Evolutionary conservation across 352 stramenopile genomes (phyloP).

Genomic region (Phytophthora sp.): DNA sequence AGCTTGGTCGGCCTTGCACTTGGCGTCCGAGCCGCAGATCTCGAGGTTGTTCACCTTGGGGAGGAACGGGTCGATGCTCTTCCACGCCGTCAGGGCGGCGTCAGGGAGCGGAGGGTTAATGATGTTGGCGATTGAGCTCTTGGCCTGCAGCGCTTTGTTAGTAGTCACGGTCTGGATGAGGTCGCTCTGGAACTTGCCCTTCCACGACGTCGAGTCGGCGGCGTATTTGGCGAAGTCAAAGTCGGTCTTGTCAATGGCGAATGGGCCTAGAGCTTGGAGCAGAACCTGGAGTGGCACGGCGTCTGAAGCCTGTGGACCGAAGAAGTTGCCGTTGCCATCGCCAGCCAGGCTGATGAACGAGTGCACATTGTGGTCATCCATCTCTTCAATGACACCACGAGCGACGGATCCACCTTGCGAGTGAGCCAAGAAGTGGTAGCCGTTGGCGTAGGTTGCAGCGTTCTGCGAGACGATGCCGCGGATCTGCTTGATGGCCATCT

Average conservation of each 20-base stretch:
- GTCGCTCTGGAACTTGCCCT: conserved; percentile 53
- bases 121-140: conserved; percentile 48
- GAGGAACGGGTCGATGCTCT: conserved; percentile 43
- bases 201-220: conserved; percentile 29
- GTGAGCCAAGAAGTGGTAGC: conserved; percentile 62
- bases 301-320: conserved; percentile 51
- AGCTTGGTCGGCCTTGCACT: conserved; percentile 29
- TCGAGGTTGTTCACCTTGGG: conserved; percentile 50
- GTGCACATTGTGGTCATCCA: conserved; percentile 63
- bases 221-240: conserved; percentile 56
- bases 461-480: conserved; percentile 42
- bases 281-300: conserved; percentile 44
- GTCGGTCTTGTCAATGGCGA: conserved; percentile 35
- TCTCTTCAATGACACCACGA: conserved; percentile 57
- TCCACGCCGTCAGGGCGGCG: conserved; percentile 39
- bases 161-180: conserved; percentile 39
- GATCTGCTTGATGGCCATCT: conserved; percentile 59
- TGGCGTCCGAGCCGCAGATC: conserved; percentile 19
- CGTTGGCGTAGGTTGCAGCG: conserved; percentile 40
- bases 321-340: conserved; percentile 61
- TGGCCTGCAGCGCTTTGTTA: conserved; percentile 32
- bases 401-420: conserved; percentile 59
- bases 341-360: conserved; percentile 58
- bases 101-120: conserved; percentile 36
- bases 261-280: conserved; percentile 42